phyloP scores from a whole-genome alignment of 306 rosid genomes.

The Fagus crenata region DNA sequence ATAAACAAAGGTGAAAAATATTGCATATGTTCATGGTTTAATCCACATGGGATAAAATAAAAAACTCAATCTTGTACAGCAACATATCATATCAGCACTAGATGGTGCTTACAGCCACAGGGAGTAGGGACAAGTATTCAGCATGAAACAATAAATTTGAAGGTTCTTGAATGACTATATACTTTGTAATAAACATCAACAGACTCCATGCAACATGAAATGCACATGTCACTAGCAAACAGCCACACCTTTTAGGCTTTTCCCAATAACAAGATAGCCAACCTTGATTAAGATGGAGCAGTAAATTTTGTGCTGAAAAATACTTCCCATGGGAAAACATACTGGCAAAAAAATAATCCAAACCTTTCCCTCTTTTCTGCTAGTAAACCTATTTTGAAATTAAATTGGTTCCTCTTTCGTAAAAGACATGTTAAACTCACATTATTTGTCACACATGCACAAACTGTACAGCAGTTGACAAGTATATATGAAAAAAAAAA shows the following conservation, averaged over 20 bases:
- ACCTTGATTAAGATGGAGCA: not conserved
- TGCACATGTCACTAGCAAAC: not conserved
- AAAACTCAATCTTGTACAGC: not conserved
- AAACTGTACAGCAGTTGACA: not conserved
- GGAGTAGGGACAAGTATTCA: not conserved
- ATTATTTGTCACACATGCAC: not conserved
- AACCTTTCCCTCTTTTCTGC: not conserved
- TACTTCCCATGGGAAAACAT: too few species aligned
- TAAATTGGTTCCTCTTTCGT: not conserved
- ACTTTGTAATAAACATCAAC: not conserved
- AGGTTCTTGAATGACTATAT: not conserved
- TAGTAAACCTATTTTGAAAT: not conserved
- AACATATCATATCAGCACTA: not conserved
- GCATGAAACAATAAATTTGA: not conserved
- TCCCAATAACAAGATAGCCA: not conserved
- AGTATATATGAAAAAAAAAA: too few species aligned
- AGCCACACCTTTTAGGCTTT: not conserved
- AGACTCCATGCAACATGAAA: not conserved
- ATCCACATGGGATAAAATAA: too few species aligned
- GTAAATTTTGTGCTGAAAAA: not conserved
- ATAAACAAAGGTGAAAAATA: not conserved
- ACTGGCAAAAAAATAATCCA: not conserved
- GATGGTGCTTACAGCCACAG: not conserved
- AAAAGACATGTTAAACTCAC: not conserved
- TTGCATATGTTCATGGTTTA: not conserved